phyloP scores from a whole-genome alignment of 768 basidiomycete species.

The Phaeotremella skinneri region DNA sequence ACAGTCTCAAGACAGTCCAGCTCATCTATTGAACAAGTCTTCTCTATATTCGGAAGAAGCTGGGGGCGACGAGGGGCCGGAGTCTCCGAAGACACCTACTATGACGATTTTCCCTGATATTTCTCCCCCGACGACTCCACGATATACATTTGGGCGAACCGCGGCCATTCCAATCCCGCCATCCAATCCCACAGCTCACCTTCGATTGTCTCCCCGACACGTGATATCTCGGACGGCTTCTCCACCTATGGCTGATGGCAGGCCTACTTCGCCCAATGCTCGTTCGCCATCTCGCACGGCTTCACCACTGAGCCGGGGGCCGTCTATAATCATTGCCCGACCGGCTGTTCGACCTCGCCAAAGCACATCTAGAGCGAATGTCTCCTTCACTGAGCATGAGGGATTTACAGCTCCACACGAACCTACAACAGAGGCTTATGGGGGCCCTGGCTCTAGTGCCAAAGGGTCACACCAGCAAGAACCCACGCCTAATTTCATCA shows the following conservation, averaged over 20 bases:
- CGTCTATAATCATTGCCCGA: conserved; percentile 11
- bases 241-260: conserved; percentile 23
- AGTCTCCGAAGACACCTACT: conserved; percentile 19
- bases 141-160: not conserved
- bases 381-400: conserved; percentile 12
- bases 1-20: too few relatives aligned
- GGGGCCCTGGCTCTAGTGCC: not conserved
- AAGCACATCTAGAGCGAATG: conserved; percentile 15
- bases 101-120: conserved; percentile 12
- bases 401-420: not conserved
- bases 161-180: conserved; percentile 5
- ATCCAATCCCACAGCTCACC: conserved; percentile 5
- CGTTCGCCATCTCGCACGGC: conserved; percentile 19
- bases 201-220: not conserved
- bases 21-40: too few relatives aligned
- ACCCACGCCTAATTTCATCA: conserved; percentile 37
- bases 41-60: too few relatives aligned
- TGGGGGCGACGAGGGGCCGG: too few relatives aligned
- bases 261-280: conserved; percentile 26
- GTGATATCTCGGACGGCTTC: conserved; percentile 8
- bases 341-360: conserved; percentile 22
- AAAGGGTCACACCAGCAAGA: conserved; percentile 22
- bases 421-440: not conserved
- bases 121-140: conserved; percentile 6
- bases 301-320: conserved; percentile 11